phyloP scores from a whole-genome alignment of 352 stramenopile species.

The Phytophthora pini region DNA sequence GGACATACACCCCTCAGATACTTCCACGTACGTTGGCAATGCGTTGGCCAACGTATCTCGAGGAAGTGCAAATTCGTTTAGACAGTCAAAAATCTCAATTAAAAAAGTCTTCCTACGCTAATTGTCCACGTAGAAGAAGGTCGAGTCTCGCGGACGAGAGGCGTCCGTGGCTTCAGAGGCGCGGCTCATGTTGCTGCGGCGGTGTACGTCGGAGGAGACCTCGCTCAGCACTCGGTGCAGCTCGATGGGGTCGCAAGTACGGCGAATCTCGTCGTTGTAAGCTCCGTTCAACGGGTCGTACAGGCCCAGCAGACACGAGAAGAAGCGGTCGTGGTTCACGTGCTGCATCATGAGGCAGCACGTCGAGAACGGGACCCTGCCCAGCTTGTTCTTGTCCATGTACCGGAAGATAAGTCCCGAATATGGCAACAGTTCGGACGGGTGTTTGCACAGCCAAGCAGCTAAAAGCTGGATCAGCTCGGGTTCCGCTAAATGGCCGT shows the following conservation, averaged over 20 bases:
- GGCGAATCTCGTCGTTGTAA: slow-evolving; percentile 81
- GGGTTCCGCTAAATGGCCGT: slow-evolving; percentile 70
- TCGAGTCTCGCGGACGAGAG: slow-evolving; percentile 69
- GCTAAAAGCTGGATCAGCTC: slow-evolving; percentile 80
- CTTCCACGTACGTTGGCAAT: neutral
- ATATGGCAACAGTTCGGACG: slow-evolving; percentile 77
- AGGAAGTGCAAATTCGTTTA: neutral
- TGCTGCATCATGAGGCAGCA: slow-evolving; percentile 90
- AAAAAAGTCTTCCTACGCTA: slow-evolving; percentile 13
- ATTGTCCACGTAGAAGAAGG: slow-evolving; percentile 80
- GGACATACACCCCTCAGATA: neutral
- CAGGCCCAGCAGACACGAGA: slow-evolving; percentile 82
- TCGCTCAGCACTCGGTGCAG: slow-evolving; percentile 77
- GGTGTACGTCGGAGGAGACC: slow-evolving; percentile 67
- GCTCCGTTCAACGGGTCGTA: slow-evolving; percentile 82
- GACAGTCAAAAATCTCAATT: too few relatives aligned
- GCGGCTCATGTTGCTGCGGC: slow-evolving; percentile 55
- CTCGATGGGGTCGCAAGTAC: slow-evolving; percentile 64
- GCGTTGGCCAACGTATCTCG: slow-evolving; percentile 17
- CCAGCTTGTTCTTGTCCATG: slow-evolving; percentile 88
- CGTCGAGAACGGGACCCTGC: slow-evolving; percentile 81
- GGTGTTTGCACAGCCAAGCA: slow-evolving; percentile 87
- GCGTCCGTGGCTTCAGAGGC: slow-evolving; percentile 40
- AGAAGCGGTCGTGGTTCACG: slow-evolving; percentile 90
- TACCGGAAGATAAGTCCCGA: slow-evolving; percentile 88